phyloP scores from a whole-genome alignment of 352 stramenopile genomes.

The Globisporangium ultimum region DNA sequence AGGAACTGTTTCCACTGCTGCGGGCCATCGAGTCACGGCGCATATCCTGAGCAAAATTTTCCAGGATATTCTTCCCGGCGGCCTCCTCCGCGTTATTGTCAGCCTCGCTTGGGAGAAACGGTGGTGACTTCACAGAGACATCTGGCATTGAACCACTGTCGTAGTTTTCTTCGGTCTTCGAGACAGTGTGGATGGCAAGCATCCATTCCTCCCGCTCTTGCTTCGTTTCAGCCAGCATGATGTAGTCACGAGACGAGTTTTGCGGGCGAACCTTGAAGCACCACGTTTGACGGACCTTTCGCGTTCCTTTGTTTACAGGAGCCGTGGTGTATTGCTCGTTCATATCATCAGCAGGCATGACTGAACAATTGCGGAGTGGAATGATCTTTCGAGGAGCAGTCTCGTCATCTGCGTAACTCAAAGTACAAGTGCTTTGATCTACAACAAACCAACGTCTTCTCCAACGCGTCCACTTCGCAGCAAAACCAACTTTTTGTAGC shows the following conservation, averaged over 20 bases:
- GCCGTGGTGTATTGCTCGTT: slow-evolving; percentile 85
- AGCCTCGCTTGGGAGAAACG: slow-evolving; percentile 1
- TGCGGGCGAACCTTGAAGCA: slow-evolving; percentile 82
- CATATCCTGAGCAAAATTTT: slow-evolving; percentile 30
- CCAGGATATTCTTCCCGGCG: slow-evolving; percentile 56
- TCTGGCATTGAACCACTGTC: slow-evolving; percentile 26
- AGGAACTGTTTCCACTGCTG: slow-evolving; percentile 56
- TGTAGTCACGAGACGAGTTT: slow-evolving; percentile 78
- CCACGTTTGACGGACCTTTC: slow-evolving; percentile 76
- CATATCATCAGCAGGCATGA: slow-evolving; percentile 78
- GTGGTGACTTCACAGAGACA: slow-evolving; percentile 9
- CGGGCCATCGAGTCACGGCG: slow-evolving; percentile 57
- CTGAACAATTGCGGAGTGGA: slow-evolving; percentile 60
- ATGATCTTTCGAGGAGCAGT: slow-evolving; percentile 64
- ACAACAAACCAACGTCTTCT: slow-evolving; percentile 75
- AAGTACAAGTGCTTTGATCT: slow-evolving; percentile 70
- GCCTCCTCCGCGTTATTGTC: slow-evolving; percentile 56
- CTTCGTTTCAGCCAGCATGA: slow-evolving; percentile 84
- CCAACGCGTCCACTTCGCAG: slow-evolving; percentile 71
- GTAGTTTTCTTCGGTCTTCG: slow-evolving; percentile 46
- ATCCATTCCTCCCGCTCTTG: slow-evolving; percentile 90
- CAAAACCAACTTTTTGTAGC: slow-evolving; percentile 81
- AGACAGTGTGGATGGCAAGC: slow-evolving; percentile 77
- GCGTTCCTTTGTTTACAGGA: slow-evolving; percentile 83
- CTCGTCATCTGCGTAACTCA: slow-evolving; percentile 79